Evolutionary conservation across 495 filamentous ascomycete genomes (phyloP).

Genomic region (Annulohypoxylon maeteangense): DNA sequence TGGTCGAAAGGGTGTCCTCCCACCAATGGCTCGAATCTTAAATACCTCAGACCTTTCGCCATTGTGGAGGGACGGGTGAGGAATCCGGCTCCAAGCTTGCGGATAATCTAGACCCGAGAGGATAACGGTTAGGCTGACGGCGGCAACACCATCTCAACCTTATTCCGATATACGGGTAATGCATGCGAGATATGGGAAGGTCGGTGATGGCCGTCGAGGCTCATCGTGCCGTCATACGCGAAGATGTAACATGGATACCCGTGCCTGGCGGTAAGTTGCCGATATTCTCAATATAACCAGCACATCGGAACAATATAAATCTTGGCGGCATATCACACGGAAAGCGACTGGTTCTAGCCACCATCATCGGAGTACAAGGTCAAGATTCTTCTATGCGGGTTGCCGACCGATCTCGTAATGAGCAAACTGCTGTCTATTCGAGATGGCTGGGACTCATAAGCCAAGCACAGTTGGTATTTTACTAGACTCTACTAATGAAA

Average conservation of each 20-base stretch:
- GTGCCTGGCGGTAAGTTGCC: background rate
- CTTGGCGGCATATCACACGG: background rate
- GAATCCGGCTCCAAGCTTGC: background rate
- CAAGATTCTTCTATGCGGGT: background rate
- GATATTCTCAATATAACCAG: background rate
- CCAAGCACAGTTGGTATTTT: background rate
- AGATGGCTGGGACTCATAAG: slow-evolving; percentile 4
- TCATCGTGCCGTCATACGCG: slow-evolving; percentile 28
- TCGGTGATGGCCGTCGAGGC: background rate
- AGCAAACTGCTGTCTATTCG: slow-evolving; percentile 3
- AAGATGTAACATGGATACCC: slow-evolving; percentile 13
- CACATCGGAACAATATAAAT: background rate
- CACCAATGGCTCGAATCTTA: slow-evolving; percentile 16
- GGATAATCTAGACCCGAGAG: slow-evolving; percentile 12
- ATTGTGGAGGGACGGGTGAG: background rate
- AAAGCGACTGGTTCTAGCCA: background rate
- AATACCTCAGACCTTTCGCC: slow-evolving; percentile 17
- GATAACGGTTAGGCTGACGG: background rate
- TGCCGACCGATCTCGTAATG: slow-evolving; percentile 8
- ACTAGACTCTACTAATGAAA: background rate
- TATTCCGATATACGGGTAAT: slow-evolving; percentile 11
- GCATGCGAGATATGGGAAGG: background rate
- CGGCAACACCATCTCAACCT: background rate
- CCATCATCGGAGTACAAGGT: background rate
- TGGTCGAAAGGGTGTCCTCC: slow-evolving; percentile 1